Conservation (phyloP, 2,329 filamentous ascomycete genomes). For the Aspergillus tanneri region DNA sequence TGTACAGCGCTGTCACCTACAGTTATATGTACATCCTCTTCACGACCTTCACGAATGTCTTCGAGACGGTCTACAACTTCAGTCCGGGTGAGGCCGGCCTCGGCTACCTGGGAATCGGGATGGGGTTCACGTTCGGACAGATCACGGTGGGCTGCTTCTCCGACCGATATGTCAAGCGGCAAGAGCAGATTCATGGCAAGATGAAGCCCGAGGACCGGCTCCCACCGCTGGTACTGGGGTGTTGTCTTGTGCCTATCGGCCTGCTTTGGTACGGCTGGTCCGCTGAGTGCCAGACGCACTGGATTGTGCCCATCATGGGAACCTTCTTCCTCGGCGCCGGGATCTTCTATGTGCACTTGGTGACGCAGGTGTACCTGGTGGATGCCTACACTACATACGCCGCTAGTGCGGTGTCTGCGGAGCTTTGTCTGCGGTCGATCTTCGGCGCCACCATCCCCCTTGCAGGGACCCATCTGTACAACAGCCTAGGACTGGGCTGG, state of each 20-base stretch:
- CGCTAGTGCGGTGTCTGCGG: slow-evolving; percentile 16
- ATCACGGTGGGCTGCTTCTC: slow-evolving; percentile 26
- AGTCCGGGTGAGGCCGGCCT: slow-evolving; percentile 29
- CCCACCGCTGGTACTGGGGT: slow-evolving; percentile 52
- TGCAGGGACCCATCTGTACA: slow-evolving; percentile 14
- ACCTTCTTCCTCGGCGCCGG: slow-evolving; percentile 36
- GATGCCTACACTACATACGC: slow-evolving; percentile 19
- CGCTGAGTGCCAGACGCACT: slow-evolving; percentile 17
- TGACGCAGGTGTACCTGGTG: slow-evolving; percentile 18
- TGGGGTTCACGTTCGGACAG: slow-evolving; percentile 32
- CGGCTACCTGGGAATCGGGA: slow-evolving; percentile 31
- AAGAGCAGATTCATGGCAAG: slow-evolving; percentile 11
- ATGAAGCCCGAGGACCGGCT: slow-evolving; percentile 52
- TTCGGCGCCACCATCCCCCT: slow-evolving; percentile 18
- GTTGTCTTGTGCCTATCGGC: slow-evolving; percentile 47
- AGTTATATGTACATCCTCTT: slow-evolving; percentile 48
- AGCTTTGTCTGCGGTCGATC: slow-evolving; percentile 16
- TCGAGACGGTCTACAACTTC: slow-evolving; percentile 32
- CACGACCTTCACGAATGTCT: slow-evolving; percentile 38
- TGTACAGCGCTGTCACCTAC: slow-evolving; percentile 51
- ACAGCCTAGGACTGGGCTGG: slow-evolving; percentile 17
- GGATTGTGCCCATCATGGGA: slow-evolving; percentile 22
- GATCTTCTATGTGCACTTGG: slow-evolving; percentile 24
- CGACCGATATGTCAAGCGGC: slow-evolving; percentile 11
- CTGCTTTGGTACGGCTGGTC: slow-evolving; percentile 28